Evolutionary conservation across 2,329 filamentous ascomycete species (phyloP), one percentile per base, ranked within the genome.

Genomic region (Phialophora expanda): DNA sequence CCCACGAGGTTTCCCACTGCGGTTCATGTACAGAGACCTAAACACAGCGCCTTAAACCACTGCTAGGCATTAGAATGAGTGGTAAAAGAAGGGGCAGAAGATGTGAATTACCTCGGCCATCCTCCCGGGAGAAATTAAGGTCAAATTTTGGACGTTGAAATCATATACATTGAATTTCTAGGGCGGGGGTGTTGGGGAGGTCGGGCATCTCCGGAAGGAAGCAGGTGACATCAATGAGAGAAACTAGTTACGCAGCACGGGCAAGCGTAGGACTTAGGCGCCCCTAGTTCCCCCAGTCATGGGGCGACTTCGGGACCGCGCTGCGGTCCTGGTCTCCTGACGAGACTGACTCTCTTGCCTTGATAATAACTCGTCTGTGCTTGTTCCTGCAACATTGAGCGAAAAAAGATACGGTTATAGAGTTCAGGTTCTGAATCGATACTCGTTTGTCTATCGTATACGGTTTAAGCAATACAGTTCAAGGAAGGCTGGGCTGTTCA

Each of bases 41-140:
- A 72, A 72, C 70, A 72, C 70, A 71, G 70, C 70, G 70, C 70
- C 70, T 72, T 72, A 72, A 59, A 72, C 70, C 70, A 67, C 70
- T 71, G 32, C 28, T 30, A n/a, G 14, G 34, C 32, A 12, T 46
- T 30, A 32, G 26, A 44, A 61, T 32, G 44, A 8, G 26, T 9
- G 5, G 12, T 48, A 11, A 55, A 64, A 44, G 56, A 53, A 54
- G 41, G 56, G 7, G 30, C 30, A 59, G 50, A 53, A 2, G 2
- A 28, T 28, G 30, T 28, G 38, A 30, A 20, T 55, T 60, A 64
- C 62, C 56, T 63, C 64, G 64, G 64, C 64, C 60, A 66, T 67
- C 62, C 66, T 67, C 62, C 62, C 62, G 38, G 59, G 44, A 56
- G 55, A 60, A 65, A 65, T 62, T 60, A 38, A 3, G 20, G n/a